Evolutionary conservation across 2,329 filamentous ascomycete species (phyloP).

Genomic region (Plectosphaerella plurivora): DNA sequence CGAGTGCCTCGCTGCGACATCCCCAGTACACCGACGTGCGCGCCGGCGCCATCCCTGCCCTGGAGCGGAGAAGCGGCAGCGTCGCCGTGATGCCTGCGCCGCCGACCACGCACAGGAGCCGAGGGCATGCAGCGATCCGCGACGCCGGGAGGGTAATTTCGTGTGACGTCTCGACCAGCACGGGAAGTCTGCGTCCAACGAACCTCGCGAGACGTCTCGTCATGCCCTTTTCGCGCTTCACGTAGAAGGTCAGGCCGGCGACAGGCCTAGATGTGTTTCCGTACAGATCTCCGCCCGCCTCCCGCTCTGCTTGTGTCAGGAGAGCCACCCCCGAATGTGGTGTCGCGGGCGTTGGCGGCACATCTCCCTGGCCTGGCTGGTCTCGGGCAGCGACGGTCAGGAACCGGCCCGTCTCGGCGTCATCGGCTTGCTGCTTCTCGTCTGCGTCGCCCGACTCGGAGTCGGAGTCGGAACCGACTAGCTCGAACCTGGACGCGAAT

Average conservation of each 20-base stretch:
- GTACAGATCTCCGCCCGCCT: constrained; percentile 1
- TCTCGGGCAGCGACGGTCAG: no score
- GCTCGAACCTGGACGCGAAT: neutral
- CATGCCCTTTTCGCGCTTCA: constrained; percentile 5
- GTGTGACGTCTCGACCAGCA: neutral
- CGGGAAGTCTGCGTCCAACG: neutral
- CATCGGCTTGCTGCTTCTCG: neutral
- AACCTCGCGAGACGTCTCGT: constrained; percentile 4
- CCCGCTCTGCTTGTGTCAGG: neutral
- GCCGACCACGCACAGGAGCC: neutral
- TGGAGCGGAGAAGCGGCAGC: constrained; percentile 2
- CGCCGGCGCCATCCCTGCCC: neutral
- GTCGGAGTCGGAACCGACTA: constrained; percentile 1
- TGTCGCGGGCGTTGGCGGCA: neutral
- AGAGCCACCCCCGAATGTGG: constrained; percentile 1
- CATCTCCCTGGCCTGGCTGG: no score
- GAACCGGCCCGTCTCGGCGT: neutral
- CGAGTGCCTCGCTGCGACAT: constrained; percentile 6
- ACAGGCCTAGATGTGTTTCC: neutral
- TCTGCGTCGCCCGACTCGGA: constrained; percentile 1
- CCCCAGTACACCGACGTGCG: constrained; percentile 1
- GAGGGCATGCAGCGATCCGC: neutral
- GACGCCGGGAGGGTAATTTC: neutral
- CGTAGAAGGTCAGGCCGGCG: constrained; percentile 5
- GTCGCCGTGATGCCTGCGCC: neutral